Evolutionary conservation across 208 protist species (phyloP).

Genomic region (Trypanosoma mega): DNA sequence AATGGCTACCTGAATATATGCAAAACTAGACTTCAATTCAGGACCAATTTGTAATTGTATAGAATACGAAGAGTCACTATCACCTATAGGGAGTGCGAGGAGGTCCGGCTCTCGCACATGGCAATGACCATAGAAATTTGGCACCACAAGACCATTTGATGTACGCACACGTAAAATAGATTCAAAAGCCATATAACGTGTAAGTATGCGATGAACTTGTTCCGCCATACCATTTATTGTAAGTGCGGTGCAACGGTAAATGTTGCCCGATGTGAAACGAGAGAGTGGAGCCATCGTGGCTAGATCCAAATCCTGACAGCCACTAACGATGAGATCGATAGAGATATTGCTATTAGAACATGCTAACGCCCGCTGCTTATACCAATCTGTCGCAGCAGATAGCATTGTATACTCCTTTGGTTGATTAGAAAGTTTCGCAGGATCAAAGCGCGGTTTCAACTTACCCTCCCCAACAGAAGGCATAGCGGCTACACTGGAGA

Average conservation of each 20-base stretch:
- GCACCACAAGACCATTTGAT: conserved; percentile 78
- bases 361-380: conserved; percentile 94
- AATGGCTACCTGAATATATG: conserved; percentile 81
- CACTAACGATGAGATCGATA: conserved; percentile 90
- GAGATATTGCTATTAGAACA: conserved; percentile 91
- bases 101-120: conserved; percentile 94
- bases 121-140: conserved; percentile 95
- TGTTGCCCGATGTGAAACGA: conserved; percentile 74
- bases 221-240: conserved; percentile 61
- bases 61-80: conserved; percentile 89
- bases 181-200: conserved; percentile 93
- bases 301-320: conserved; percentile 81
- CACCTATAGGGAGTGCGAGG: conserved; percentile 92
- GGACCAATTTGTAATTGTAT: conserved; percentile 67
- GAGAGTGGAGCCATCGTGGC: conserved; percentile 88
- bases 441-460: conserved; percentile 85
- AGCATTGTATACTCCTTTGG: conserved; percentile 87
- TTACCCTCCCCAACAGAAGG: conserved; percentile 89
- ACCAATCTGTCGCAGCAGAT: conserved; percentile 92
- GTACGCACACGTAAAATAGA: conserved; percentile 95
- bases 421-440: conserved; percentile 65
- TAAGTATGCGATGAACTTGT: conserved; percentile 78
- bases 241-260: conserved; percentile 56
- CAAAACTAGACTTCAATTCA: conserved; percentile 61
- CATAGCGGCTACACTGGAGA: conserved; percentile 81